Evolutionary conservation across 768 basidiomycete species (phyloP).

Genomic region (Lactarius hengduanensis): DNA sequence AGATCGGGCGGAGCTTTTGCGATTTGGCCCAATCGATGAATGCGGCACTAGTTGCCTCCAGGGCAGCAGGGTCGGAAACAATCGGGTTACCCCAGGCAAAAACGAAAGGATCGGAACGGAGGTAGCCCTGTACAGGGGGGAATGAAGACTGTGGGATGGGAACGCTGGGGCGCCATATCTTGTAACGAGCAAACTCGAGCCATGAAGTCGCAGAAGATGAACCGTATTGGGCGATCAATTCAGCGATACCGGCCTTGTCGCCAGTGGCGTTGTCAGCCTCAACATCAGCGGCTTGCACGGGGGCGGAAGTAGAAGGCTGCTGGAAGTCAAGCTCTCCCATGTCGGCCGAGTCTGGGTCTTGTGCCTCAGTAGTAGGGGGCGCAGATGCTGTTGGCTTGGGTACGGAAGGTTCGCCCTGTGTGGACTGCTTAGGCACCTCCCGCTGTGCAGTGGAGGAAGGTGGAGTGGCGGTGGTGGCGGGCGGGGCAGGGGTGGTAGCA

Average conservation of each 20-base stretch:
- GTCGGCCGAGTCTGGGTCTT: slow-evolving; percentile 7
- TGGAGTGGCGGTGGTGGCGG: neutral
- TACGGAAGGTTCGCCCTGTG: neutral
- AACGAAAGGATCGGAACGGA: slow-evolving; percentile 44
- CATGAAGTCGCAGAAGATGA: slow-evolving; percentile 69
- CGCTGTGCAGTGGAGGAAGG: neutral
- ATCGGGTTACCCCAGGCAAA: slow-evolving; percentile 34
- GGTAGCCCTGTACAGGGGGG: slow-evolving; percentile 64
- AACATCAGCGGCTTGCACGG: slow-evolving; percentile 4
- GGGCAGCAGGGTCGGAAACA: slow-evolving; percentile 30
- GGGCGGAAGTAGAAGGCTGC: slow-evolving; percentile 8
- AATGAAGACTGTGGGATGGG: slow-evolving; percentile 54
- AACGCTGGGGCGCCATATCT: slow-evolving; percentile 57
- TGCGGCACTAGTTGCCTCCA: slow-evolving; percentile 50
- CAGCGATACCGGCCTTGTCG: slow-evolving; percentile 17
- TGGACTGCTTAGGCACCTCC: neutral
- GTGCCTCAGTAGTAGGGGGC: neutral
- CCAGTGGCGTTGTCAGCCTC: slow-evolving; percentile 18
- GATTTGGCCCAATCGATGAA: slow-evolving; percentile 40
- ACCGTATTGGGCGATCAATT: slow-evolving; percentile 62
- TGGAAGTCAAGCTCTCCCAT: slow-evolving; percentile 19
- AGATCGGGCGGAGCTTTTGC: slow-evolving; percentile 52
- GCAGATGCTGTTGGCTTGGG: neutral
- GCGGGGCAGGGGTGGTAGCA: neutral
- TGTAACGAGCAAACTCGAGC: slow-evolving; percentile 53